Percentiles rank a stretch among this genome's conserved stretches.
Evolutionary conservation across 768 basidiomycete genomes (phyloP).

Genomic region (Auriscalpium vulgare): DNA sequence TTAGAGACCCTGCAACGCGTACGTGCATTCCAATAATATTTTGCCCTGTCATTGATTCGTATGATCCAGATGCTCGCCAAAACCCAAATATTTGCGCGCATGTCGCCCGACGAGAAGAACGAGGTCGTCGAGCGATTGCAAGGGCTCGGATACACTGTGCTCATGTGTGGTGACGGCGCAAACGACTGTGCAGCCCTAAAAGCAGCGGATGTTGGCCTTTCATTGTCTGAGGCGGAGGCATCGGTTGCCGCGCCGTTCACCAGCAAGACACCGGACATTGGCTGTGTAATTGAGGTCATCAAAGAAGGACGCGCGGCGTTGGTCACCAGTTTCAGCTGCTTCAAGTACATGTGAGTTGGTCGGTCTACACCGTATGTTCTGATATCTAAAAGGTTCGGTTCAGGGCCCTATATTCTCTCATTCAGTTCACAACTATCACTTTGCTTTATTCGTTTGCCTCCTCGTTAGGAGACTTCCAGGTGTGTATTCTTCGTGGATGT

Average conservation of each 20-base stretch:
- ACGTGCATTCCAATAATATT: constrained; percentile 18
- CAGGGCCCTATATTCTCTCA: constrained; percentile 97
- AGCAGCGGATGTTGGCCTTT: constrained; percentile 96
- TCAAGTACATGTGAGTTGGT: constrained; percentile 91
- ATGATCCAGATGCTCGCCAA: constrained; percentile 85
- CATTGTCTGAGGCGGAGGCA: constrained; percentile 95
- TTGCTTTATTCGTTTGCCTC: constrained; percentile 94
- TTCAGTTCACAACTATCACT: constrained; percentile 98
- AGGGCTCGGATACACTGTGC: constrained; percentile 86
- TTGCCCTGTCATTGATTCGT: background rate
- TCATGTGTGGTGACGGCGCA: constrained; percentile 98
- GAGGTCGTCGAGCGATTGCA: constrained; percentile 95
- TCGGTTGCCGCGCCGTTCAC: constrained; percentile 98
- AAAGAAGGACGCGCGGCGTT: constrained; percentile 93
- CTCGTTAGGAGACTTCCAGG: constrained; percentile 94
- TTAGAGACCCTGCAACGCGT: constrained; percentile 92
- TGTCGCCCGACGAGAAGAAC: constrained; percentile 99
- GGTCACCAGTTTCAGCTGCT: constrained; percentile 97
- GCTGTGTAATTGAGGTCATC: constrained; percentile 94
- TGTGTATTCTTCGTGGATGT: constrained; percentile 38
- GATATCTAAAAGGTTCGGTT: background rate
- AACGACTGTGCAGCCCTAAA: constrained; percentile 98
- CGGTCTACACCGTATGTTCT: constrained; percentile 6
- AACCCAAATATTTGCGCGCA: constrained; percentile 92
- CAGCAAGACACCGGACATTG: constrained; percentile 86